Evolutionary conservation across 1,284 basidiomycete species (phyloP).

Genomic region (Ceratobasidium theobromae): DNA sequence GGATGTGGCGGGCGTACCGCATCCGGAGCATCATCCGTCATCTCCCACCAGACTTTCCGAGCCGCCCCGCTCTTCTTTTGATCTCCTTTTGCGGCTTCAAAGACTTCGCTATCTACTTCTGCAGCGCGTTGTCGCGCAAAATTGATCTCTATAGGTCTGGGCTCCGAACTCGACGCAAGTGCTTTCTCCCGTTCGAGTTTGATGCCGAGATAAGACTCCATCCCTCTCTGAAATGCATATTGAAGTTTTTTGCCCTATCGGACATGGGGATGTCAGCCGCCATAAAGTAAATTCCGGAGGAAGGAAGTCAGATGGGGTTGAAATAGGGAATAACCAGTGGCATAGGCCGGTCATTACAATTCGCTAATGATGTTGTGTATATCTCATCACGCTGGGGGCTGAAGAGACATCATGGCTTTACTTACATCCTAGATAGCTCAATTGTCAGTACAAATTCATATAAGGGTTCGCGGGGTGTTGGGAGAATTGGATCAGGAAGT

Average conservation of each 20-base stretch:
- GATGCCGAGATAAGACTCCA: conserved; percentile 28
- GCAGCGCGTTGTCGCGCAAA: neutral
- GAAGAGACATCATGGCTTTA: neutral
- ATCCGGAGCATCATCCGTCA: conserved; percentile 9
- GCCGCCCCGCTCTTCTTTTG: conserved; percentile 12
- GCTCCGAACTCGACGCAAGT: neutral
- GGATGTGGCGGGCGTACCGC: neutral
- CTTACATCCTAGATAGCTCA: conserved; percentile 12
- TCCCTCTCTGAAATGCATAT: conserved; percentile 19
- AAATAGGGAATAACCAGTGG: conserved; percentile 28
- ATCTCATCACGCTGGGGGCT: conserved; percentile 4
- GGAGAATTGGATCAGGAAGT: conserved; percentile 36
- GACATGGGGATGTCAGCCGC: neutral
- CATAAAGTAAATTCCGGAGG: neutral
- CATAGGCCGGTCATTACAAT: conserved; percentile 26
- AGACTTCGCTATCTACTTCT: conserved; percentile 1
- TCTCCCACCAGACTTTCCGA: conserved; percentile 24
- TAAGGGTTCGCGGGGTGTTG: neutral
- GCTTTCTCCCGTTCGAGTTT: neutral
- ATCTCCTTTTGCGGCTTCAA: neutral
- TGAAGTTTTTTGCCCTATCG: conserved; percentile 20
- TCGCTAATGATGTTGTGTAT: conserved; percentile 23
- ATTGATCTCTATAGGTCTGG: neutral
- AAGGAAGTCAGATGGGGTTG: conserved; percentile 25
- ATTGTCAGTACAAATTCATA: conserved; percentile 29